Conservation (phyloP, 495 filamentous ascomycete species). For the Cudoniella acicularis region DNA sequence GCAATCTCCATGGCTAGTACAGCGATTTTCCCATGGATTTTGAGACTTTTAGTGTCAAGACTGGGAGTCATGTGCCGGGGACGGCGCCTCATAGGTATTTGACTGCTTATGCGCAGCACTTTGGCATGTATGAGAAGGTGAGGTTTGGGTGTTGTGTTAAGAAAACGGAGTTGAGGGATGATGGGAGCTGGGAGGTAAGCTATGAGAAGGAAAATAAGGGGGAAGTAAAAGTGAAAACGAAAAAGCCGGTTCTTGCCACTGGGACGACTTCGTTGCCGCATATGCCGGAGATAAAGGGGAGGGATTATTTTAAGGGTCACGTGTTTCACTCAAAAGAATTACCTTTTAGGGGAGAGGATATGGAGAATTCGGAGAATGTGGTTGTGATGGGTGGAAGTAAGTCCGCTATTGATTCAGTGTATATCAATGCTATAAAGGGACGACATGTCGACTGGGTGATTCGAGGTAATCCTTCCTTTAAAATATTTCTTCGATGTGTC, state of each 20-base stretch:
- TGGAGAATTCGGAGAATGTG: background rate
- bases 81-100: constrained; percentile 61
- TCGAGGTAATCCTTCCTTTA: constrained; percentile 38
- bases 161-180: constrained; percentile 41
- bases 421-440: constrained; percentile 58
- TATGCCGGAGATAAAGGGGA: constrained; percentile 44
- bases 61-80: constrained; percentile 66
- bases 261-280: constrained; percentile 62
- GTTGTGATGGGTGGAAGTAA: constrained; percentile 39
- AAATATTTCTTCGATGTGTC: background rate
- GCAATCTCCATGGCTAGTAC: constrained; percentile 12
- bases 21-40: constrained; percentile 64
- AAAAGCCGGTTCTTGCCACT: constrained; percentile 64
- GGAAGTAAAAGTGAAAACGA: constrained; percentile 13
- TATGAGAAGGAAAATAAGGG: constrained; percentile 1
- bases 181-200: constrained; percentile 38
- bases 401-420: constrained; percentile 70
- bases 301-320: constrained; percentile 46
- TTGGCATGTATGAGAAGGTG: constrained; percentile 51
- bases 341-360: background rate
- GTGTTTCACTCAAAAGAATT: constrained; percentile 62
- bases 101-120: constrained; percentile 52
- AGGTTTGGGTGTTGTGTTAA: constrained; percentile 48
- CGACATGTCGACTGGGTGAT: constrained; percentile 74
- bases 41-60: constrained; percentile 50